Evolutionary conservation across 2,329 filamentous ascomycete genomes (phyloP).

Genomic region (Clarireedia homoeocarpa): DNA sequence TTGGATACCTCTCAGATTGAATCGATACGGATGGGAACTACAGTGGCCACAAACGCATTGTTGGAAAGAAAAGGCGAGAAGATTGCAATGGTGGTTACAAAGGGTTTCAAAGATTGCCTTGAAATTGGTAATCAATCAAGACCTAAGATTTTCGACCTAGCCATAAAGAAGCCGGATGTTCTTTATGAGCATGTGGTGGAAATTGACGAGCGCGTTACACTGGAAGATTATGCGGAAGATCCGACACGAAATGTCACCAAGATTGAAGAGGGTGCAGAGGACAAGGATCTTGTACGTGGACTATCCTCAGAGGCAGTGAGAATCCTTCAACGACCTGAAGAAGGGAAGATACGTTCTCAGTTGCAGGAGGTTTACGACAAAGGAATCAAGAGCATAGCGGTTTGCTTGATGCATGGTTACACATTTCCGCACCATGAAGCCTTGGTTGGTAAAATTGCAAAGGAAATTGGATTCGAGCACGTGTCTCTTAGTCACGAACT

Average conservation of each 20-base stretch:
- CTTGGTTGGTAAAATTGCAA: conserved; percentile 65
- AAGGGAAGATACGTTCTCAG: conserved; percentile 48
- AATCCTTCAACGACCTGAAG: conserved; percentile 55
- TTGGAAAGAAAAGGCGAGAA: conserved; percentile 85
- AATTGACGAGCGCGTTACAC: conserved; percentile 80
- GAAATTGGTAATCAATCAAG: conserved; percentile 86
- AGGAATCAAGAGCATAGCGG: conserved; percentile 74
- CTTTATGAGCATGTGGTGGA: conserved; percentile 83
- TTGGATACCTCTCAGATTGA: conserved; percentile 80
- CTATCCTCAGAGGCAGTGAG: conserved; percentile 68
- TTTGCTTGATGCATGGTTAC: conserved; percentile 88
- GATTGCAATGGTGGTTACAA: conserved; percentile 80
- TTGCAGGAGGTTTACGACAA: conserved; percentile 59
- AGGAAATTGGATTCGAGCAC: conserved; percentile 74
- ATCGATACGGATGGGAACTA: conserved; percentile 92
- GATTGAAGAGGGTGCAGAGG: conserved; percentile 41
- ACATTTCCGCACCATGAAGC: conserved; percentile 84
- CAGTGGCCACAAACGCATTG: conserved; percentile 86
- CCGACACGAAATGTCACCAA: conserved; percentile 52
- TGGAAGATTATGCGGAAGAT: conserved; percentile 89
- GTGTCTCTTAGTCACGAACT: conserved; percentile 73
- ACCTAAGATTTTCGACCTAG: conserved; percentile 85
- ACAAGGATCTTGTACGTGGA: conserved; percentile 56
- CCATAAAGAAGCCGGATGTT: conserved; percentile 79
- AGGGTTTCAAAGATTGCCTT: conserved; percentile 80